Evolutionary conservation across 495 filamentous ascomycete species (phyloP).

Genomic region (Penicillium herquei): DNA sequence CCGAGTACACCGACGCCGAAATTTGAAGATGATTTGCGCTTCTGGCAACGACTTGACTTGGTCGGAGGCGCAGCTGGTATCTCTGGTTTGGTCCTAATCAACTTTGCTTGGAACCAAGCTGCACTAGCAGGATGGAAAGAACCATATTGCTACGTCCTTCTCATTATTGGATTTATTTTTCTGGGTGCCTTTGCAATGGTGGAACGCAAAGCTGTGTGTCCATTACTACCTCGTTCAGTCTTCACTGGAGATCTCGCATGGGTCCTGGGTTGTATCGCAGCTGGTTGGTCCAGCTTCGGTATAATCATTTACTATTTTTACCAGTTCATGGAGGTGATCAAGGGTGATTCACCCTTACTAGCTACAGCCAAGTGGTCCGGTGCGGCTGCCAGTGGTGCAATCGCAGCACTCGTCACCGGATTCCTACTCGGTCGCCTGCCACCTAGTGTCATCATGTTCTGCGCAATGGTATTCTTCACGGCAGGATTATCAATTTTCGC

Average conservation of each 20-base stretch:
- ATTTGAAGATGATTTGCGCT: constrained; percentile 13
- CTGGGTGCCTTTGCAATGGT: constrained; percentile 51
- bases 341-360: constrained; percentile 44
- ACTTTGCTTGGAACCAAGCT: constrained; percentile 62
- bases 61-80: constrained; percentile 52
- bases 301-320: constrained; percentile 60
- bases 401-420: constrained; percentile 49
- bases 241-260: constrained; percentile 51
- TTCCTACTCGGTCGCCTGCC: constrained; percentile 39
- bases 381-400: constrained; percentile 43
- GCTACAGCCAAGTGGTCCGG: constrained; percentile 47
- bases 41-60: constrained; percentile 44
- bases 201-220: constrained; percentile 45
- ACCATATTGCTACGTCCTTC: constrained; percentile 51
- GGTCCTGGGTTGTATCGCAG: constrained; percentile 52
- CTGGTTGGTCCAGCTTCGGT: constrained; percentile 62
- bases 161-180: constrained; percentile 55
- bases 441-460: constrained; percentile 49
- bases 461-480: constrained; percentile 48
- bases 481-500: constrained; percentile 44
- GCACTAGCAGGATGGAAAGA: constrained; percentile 56
- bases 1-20: constrained; percentile 37
- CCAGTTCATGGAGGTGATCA: constrained; percentile 52
- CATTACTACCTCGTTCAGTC: constrained; percentile 53
- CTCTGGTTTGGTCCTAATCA: constrained; percentile 56